A percentile compares a stretch with the other conserved stretches of the same genome.
Conservation (phyloP, 306 rosid genomes). For the Fragaria vesca region DNA sequence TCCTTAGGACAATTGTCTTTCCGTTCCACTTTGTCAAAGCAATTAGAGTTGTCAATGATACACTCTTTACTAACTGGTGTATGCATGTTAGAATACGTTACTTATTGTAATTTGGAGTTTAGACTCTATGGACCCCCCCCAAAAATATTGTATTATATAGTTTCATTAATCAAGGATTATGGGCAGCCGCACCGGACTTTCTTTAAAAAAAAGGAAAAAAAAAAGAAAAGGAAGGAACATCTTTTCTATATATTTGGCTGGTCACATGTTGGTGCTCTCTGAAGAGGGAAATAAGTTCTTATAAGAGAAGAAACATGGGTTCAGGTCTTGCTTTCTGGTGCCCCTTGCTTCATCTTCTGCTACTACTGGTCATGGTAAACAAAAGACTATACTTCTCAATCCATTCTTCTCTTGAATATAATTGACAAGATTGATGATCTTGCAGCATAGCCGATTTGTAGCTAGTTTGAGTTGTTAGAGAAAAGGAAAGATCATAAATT, state of each 20-base stretch:
- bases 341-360: slow-evolving; percentile 37
- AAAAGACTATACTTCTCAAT: background rate
- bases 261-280: background rate
- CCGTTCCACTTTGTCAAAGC: too few species aligned
- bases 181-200: accelerated
- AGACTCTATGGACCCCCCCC: too few species aligned
- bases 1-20: too few species aligned
- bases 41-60: too few species aligned
- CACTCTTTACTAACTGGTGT: too few species aligned
- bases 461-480: background rate
- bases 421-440: background rate
- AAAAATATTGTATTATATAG: too few species aligned
- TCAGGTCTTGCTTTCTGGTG: slow-evolving; percentile 16
- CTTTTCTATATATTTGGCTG: background rate
- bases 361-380: slow-evolving; percentile 31
- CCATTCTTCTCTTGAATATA: background rate
- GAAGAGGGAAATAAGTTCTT: too few species aligned
- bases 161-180: too few species aligned
- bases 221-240: background rate
- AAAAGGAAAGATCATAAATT: background rate
- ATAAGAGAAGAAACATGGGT: slow-evolving; percentile 27
- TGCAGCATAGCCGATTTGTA: background rate
- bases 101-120: too few species aligned
- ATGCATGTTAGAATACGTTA: too few species aligned
- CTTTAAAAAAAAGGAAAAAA: too few species aligned